These are phyloP conservation scores for Aphanocladium album DNA, from an alignment of 2,329 filamentous ascomycete species.

Conservation along the genomic window DNA sequence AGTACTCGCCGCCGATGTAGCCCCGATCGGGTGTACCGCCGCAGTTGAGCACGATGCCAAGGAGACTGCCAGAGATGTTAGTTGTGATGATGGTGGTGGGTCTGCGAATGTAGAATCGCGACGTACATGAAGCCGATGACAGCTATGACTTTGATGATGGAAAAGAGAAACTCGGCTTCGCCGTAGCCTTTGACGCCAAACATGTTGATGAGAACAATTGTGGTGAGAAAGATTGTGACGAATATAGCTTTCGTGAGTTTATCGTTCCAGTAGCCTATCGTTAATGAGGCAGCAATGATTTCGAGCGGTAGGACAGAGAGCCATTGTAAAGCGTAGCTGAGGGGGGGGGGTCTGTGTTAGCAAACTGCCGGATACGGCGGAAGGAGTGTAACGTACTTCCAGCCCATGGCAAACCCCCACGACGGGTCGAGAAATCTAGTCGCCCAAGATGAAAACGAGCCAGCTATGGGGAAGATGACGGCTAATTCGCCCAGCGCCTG, in stretches of 20 bases:
- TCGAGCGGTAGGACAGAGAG: conserved; percentile 77
- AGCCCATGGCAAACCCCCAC: conserved; percentile 93
- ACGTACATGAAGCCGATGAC: conserved; percentile 83
- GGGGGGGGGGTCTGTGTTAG: not conserved
- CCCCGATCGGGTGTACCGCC: conserved; percentile 68
- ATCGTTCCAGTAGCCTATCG: conserved; percentile 74
- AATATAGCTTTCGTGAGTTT: conserved; percentile 65
- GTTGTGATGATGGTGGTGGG: not conserved
- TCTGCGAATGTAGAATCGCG: not conserved
- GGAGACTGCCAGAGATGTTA: conserved; percentile 49
- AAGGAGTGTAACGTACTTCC: conserved; percentile 59
- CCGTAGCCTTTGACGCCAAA: conserved; percentile 87
- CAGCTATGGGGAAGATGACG: conserved; percentile 83
- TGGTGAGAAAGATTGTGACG: conserved; percentile 72
- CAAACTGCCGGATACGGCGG: not conserved
- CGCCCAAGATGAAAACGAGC: conserved; percentile 87
- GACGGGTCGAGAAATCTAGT: conserved; percentile 90
- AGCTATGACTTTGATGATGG: conserved; percentile 78
- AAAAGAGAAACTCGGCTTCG: conserved; percentile 84
- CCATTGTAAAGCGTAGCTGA: conserved; percentile 82
- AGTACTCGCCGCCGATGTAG: conserved; percentile 77
- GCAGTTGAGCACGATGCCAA: conserved; percentile 80
- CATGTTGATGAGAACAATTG: conserved; percentile 77
- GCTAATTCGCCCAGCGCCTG: conserved; percentile 90
- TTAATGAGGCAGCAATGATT: conserved; percentile 81